phyloP scores from a whole-genome alignment of 306 rosid species.

The Prunus mume region DNA sequence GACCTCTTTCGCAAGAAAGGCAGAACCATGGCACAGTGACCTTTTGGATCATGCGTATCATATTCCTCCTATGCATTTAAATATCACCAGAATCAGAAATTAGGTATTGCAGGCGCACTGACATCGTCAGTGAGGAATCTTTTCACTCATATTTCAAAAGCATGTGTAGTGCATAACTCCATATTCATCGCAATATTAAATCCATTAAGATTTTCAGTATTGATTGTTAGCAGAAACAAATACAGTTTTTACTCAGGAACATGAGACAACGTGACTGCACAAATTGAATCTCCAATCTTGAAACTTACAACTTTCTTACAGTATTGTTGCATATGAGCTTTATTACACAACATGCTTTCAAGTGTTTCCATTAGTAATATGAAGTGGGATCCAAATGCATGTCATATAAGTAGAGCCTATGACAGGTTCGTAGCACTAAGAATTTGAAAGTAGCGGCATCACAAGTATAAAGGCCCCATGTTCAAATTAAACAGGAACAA shows the following conservation, averaged over 20 bases:
- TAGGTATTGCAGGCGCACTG: background rate
- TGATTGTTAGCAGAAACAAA: background rate
- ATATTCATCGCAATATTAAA: background rate
- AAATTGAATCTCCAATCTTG: background rate
- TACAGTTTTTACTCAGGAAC: background rate
- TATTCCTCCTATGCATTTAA: constrained; percentile 51
- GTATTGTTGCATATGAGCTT: background rate
- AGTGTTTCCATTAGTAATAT: background rate
- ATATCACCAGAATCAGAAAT: constrained; percentile 1
- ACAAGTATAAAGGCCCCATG: background rate
- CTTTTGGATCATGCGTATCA: constrained; percentile 79
- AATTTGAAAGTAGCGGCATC: background rate
- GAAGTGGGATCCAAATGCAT: background rate
- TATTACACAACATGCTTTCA: background rate
- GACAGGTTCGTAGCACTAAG: background rate
- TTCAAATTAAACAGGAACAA: background rate
- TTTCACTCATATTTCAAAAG: background rate
- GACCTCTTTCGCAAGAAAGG: constrained; percentile 79
- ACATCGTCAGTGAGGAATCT: background rate
- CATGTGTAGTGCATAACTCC: background rate
- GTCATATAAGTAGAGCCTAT: background rate
- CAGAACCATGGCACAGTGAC: constrained; percentile 51
- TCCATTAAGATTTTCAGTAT: background rate
- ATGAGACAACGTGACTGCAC: background rate
- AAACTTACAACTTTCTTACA: background rate